phyloP scores from a whole-genome alignment of 805 yeast genomes.

The Ogataea degrootiae region DNA sequence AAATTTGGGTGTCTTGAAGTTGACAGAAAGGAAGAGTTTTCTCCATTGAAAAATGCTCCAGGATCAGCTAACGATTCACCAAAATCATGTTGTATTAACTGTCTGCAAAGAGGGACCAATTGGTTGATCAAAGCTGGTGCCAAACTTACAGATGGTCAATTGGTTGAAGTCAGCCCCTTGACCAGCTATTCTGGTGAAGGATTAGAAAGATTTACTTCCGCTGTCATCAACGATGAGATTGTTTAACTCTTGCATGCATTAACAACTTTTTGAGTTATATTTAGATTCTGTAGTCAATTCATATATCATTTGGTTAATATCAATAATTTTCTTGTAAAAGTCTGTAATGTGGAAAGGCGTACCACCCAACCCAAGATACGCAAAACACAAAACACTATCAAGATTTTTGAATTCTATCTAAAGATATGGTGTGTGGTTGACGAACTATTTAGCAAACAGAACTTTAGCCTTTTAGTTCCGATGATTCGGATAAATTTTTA shows the following conservation, averaged over 20 bases:
- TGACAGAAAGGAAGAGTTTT: conserved; percentile 76
- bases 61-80: conserved; percentile 84
- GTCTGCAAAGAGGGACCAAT: conserved; percentile 59
- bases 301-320: too few species aligned
- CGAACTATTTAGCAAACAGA: too few species aligned
- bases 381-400: too few species aligned
- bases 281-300: too few species aligned
- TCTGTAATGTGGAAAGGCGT: too few species aligned
- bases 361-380: too few species aligned
- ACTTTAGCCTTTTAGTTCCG: too few species aligned
- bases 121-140: conserved; percentile 53
- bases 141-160: conserved; percentile 21
- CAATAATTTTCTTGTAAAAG: too few species aligned
- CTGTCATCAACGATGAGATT: conserved; percentile 6
- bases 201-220: conserved; percentile 36
- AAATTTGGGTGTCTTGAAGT: conserved; percentile 93
- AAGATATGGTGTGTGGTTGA: too few species aligned
- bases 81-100: conserved; percentile 66
- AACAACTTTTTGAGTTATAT: background rate
- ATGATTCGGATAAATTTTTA: too few species aligned
- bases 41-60: conserved; percentile 89
- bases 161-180: conserved; percentile 73
- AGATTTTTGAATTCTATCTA: too few species aligned
- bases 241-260: background rate
- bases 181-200: conserved; percentile 77